Conservation (phyloP, 106 monocot species). For the Acorus calamus region DNA sequence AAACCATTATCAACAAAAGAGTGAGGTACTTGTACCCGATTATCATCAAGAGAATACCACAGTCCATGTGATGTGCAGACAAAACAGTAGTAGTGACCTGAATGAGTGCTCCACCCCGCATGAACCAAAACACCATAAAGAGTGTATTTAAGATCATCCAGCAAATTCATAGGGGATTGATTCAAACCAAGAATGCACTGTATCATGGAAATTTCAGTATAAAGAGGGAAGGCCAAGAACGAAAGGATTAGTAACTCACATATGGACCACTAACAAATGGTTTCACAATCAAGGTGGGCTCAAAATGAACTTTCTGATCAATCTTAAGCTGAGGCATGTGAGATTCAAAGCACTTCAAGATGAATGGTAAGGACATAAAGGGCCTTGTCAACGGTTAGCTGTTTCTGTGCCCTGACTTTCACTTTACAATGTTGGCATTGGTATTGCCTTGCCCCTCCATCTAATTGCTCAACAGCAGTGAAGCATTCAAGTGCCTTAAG, state of each 20-base stretch:
- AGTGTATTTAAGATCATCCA: too few relatives aligned
- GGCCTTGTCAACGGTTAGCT: conserved; percentile 73
- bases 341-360: conserved; percentile 82
- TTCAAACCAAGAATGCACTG: too few relatives aligned
- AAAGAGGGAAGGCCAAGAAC: background rate
- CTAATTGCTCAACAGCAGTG: conserved; percentile 67
- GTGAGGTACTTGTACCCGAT: too few relatives aligned
- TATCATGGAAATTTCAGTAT: too few relatives aligned
- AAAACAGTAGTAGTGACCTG: too few relatives aligned
- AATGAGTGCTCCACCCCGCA: too few relatives aligned
- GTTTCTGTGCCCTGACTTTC: conserved; percentile 78
- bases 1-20: too few relatives aligned
- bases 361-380: conserved; percentile 91
- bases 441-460: conserved; percentile 80
- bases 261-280: conserved; percentile 76
- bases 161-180: too few relatives aligned
- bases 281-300: conserved; percentile 58
- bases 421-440: conserved; percentile 75
- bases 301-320: conserved; percentile 64
- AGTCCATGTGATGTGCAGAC: too few relatives aligned
- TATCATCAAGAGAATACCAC: too few relatives aligned
- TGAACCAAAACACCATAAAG: too few relatives aligned
- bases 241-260: conserved; percentile 24
- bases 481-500: conserved; percentile 70
- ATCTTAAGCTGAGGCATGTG: conserved; percentile 67